Evolutionary conservation across 106 monocot species (phyloP).

Genomic region (Allium fistulosum): DNA sequence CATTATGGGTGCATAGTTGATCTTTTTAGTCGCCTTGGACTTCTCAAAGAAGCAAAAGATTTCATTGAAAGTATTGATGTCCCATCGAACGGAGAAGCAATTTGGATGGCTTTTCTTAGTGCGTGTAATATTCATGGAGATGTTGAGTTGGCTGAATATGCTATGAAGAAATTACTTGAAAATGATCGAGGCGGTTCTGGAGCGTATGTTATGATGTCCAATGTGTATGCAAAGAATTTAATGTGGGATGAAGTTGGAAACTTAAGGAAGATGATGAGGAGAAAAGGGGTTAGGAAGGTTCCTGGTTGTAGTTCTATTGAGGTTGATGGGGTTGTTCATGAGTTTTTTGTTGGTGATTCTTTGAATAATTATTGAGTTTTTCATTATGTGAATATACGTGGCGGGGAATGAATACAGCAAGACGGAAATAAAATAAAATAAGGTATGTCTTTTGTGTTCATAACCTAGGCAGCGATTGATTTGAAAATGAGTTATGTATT

Average conservation of each 20-base stretch:
- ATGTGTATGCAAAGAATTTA: constrained; percentile 27
- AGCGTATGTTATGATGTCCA: constrained; percentile 37
- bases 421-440: too few species aligned
- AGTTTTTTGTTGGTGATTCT: constrained; percentile 51
- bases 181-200: constrained; percentile 22
- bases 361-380: constrained; percentile 13
- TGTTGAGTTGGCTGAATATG: constrained; percentile 25
- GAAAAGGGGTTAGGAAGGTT: constrained; percentile 24
- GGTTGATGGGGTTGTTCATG: constrained; percentile 52
- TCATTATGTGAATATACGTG: too few species aligned
- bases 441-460: too few species aligned
- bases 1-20: constrained; percentile 46
- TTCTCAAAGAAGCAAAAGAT: constrained; percentile 18
- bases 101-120: constrained; percentile 28
- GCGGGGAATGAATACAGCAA: too few species aligned
- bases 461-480: too few species aligned
- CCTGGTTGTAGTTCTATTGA: constrained; percentile 59
- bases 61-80: constrained; percentile 8
- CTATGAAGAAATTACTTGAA: constrained; percentile 11
- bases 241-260: constrained; percentile 26
- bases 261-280: constrained; percentile 27
- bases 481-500: too few species aligned
- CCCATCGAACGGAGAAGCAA: constrained; percentile 5
- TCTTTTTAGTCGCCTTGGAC: constrained; percentile 23
- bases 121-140: constrained; percentile 27